Conservation (phyloP, 2,329 filamentous ascomycete genomes). For the Microascus cirrosus region DNA sequence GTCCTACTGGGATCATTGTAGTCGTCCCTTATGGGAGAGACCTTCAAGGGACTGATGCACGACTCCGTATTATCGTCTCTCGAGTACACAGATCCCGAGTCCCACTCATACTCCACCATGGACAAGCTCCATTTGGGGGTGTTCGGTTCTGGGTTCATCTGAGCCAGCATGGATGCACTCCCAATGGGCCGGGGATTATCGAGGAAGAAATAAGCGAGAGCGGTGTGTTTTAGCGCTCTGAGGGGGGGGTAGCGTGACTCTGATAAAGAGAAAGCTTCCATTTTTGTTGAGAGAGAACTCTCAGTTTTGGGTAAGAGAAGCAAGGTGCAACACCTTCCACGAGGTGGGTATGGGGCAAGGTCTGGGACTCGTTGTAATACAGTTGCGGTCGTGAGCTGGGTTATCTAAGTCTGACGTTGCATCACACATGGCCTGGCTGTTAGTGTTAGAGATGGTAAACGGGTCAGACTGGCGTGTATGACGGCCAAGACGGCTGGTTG, state of each 20-base stretch:
- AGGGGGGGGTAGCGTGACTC: neutral
- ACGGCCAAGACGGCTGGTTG: neutral
- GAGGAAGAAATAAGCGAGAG: neutral
- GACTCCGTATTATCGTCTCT: neutral
- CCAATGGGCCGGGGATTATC: neutral
- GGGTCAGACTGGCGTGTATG: neutral
- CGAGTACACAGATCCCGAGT: conserved; percentile 5
- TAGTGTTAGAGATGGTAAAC: neutral
- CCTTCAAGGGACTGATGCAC: conserved; percentile 1
- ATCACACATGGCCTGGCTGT: neutral
- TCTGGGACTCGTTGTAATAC: neutral
- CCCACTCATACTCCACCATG: neutral
- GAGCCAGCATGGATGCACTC: neutral
- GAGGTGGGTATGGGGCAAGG: neutral
- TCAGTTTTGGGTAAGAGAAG: neutral
- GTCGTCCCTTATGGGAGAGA: conserved; percentile 4
- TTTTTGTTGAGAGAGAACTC: neutral
- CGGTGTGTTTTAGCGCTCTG: neutral
- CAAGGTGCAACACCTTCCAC: neutral
- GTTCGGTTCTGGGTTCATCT: neutral
- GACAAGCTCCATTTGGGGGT: neutral
- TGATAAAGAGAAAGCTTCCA: neutral
- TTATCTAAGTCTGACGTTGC: neutral
- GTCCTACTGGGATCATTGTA: neutral
- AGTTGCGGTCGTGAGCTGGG: neutral